Percentiles rank a stretch among this genome's conserved stretches.
Conservation (phyloP, 2,329 filamentous ascomycete species). For the Cladophialophora carrionii region DNA sequence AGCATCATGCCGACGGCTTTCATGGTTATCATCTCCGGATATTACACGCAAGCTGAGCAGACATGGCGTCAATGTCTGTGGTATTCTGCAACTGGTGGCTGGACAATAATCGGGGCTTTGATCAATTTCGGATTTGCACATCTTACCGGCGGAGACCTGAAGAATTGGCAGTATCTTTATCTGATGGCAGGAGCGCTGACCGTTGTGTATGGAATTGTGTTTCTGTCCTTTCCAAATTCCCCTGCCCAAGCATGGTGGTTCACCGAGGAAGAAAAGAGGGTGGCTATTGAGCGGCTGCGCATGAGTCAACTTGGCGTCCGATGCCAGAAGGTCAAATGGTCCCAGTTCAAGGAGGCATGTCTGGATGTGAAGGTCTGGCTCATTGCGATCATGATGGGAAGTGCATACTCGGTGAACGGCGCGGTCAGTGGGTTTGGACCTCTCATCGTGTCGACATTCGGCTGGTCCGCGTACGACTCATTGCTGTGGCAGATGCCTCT, state of each 20-base stretch:
- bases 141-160: conserved; percentile 35
- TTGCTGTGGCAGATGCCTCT: conserved; percentile 77
- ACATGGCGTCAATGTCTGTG: conserved; percentile 14
- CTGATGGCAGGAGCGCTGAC: conserved; percentile 66
- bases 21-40: conserved; percentile 64
- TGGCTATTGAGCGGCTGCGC: conserved; percentile 66
- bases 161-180: conserved; percentile 72
- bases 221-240: conserved; percentile 68
- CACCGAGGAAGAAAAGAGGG: conserved; percentile 62
- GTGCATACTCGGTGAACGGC: conserved; percentile 71
- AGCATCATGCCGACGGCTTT: conserved; percentile 67
- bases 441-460: not conserved
- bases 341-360: conserved; percentile 61
- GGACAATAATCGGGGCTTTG: conserved; percentile 47
- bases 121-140: conserved; percentile 17
- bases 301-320: conserved; percentile 66
- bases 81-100: conserved; percentile 47
- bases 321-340: conserved; percentile 62
- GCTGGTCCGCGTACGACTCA: not conserved
- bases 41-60: conserved; percentile 59
- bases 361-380: conserved; percentile 66
- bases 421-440: conserved; percentile 56
- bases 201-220: conserved; percentile 59
- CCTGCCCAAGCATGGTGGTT: conserved; percentile 71
- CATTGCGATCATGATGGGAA: conserved; percentile 67